Evolutionary conservation across 140 eudicot genomes (phyloP), one percentile per base, ranked within the genome.

Genomic region (Ambrosia hybrid): DNA sequence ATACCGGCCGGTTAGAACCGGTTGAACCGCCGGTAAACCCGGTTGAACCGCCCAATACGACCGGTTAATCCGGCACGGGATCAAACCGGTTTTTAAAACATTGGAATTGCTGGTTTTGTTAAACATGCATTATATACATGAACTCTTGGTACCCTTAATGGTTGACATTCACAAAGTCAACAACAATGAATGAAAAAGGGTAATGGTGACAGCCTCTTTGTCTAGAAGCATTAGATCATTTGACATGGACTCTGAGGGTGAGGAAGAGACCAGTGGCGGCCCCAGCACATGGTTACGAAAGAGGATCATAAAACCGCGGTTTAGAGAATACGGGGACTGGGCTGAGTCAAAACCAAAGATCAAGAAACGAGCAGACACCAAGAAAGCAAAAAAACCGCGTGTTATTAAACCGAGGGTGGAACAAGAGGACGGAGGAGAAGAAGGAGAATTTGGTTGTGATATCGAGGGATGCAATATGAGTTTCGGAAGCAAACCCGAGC

Each of bases 391-490:
- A 79, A 87, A 85, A 62, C 65, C 69, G 16, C 80, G 74, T 7
- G 46, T 9, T 33, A 30, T 53, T 70, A 80, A 77, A 49, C 38
- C 74, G 16, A 85, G 73, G 51, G 41, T 26, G 4, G 75, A 51
- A 14, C 85, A 85, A 6, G 89, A 86, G 59, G 89, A 51, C 12
- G 86, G 83, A 9, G 88, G 83, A 58, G 88, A 82, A 13, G 88
- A 82, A 13, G 88, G 78, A 0, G 99, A 90, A 52, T 90, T 80
- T 57, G 72, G 63, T 2, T 94, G 99, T 67, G 97, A 94, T 68
- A 67, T 94, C 62, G 99, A 94, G 53, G 94, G 96, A 0, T 94
- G 99, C 87, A 82, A 77, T 34, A 94, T 94, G 99, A 83, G 97
- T 83, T 94, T 90, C 30, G 84, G 80, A 43, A 84, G 87, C 8